Evolutionary conservation across 208 protist species (phyloP), one percentile per base, ranked within the genome.

Genomic region (Acanthamoeba lugdunensis): DNA sequence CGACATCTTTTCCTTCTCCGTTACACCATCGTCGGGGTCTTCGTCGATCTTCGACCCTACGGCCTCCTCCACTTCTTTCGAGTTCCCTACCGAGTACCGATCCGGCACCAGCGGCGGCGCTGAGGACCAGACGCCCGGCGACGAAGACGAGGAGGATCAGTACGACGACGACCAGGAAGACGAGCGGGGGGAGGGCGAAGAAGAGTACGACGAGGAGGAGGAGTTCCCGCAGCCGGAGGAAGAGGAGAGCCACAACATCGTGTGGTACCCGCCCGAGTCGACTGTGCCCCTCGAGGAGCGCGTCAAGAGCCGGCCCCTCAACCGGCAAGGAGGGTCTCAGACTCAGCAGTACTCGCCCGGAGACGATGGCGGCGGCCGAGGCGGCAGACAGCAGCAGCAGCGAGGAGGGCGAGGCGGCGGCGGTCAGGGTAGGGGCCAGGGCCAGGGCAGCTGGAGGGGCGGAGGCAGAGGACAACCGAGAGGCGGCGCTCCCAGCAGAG

Each of bases 211-310:
- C 4, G 73, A 18, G 1, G 73, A 54, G 30, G 37, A 82, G 23
- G 37, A 82, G 41, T 52, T 16, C 11, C 25, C 28, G 33, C 73
- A n/a, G 73, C 23, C 16, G 7, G 73, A 82, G 73, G 73, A 50
- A 23, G 73, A 82, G 25, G 73, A n/a, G 11, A 82, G 73, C 37
- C 73, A 82, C 73, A 82, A 82, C 45, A 82, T 82, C 45, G 37
- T 82, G 7, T 82, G 30, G 21, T 82, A 82, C n/a, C 73, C 73
- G 73, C 73, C 73, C 45, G 73, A n/a, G 9, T 82, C 73, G 33
- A 37, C 73, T 41, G 23, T 82, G 4, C 73, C 73, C 11, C 37
- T 13, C 9, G 37, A 45, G 11, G 41, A 82, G 73, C 73, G 73
- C 33, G 25, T 82, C 73, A 82, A 82, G 73, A 14, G 73, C 73